These are phyloP conservation scores for Alternaria arborescens DNA, from an alignment of 2,329 filamentous ascomycete species.

Conservation along the genomic window DNA sequence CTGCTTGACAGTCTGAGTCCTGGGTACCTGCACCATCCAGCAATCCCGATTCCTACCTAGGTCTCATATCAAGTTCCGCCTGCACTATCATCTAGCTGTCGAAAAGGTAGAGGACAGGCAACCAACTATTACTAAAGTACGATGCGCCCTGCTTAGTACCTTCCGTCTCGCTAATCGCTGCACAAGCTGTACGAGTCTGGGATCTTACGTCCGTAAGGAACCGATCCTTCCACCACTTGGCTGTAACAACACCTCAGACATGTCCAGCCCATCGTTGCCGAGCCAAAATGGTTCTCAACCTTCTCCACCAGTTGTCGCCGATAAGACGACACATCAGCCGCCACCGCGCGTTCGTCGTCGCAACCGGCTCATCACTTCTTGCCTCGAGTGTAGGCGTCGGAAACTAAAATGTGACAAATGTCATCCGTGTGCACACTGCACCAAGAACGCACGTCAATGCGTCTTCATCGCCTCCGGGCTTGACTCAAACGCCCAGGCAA, in stretches of 20 bases:
- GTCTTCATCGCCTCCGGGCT: slow-evolving; percentile 72
- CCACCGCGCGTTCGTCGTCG: slow-evolving; percentile 47
- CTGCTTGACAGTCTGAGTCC: background rate
- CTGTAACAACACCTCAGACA: slow-evolving; percentile 7
- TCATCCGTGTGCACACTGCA: slow-evolving; percentile 74
- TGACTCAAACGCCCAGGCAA: slow-evolving; percentile 74
- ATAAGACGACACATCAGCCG: slow-evolving; percentile 29
- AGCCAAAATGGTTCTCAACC: slow-evolving; percentile 5
- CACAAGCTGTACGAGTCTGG: background rate
- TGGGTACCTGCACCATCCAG: background rate
- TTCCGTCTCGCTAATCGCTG: slow-evolving; percentile 10
- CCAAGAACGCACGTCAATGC: slow-evolving; percentile 61
- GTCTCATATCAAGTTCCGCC: background rate
- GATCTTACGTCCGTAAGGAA: slow-evolving; percentile 14
- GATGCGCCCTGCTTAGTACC: slow-evolving; percentile 5
- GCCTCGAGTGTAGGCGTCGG: slow-evolving; percentile 65
- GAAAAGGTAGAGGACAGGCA: background rate
- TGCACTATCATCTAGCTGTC: background rate
- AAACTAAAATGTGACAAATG: slow-evolving; percentile 82
- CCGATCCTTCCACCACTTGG: background rate
- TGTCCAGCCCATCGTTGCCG: slow-evolving; percentile 14
- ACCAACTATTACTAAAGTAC: background rate
- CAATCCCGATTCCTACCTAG: background rate
- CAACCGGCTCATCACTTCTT: slow-evolving; percentile 51
- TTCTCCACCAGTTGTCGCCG: slow-evolving; percentile 12